phyloP scores from a whole-genome alignment of 345 rosid species.

The Murraya paniculata region DNA sequence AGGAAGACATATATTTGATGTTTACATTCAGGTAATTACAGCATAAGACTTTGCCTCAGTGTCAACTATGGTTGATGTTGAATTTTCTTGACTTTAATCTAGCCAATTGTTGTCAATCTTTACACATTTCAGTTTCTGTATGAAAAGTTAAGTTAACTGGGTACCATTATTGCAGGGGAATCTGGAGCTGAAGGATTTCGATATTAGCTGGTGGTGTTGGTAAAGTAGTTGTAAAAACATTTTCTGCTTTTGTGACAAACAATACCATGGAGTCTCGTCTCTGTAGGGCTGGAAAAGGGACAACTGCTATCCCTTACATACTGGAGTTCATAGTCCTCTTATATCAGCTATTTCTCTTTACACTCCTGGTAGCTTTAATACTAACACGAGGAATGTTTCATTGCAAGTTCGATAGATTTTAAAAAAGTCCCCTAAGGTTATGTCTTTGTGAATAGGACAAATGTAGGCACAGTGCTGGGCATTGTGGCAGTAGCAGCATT shows the following conservation, averaged over 20 bases:
- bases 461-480: constrained; percentile 10
- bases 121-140: too few relatives aligned
- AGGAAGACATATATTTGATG: constrained; percentile 63
- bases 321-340: constrained; percentile 51
- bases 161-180: constrained; percentile 32
- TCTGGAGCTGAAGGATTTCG: constrained; percentile 34
- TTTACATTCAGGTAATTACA: constrained; percentile 57
- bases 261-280: constrained; percentile 35
- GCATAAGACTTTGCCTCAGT: too few relatives aligned
- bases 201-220: constrained; percentile 28
- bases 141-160: background rate
- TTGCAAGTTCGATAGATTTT: too few relatives aligned
- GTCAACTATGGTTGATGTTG: too few relatives aligned
- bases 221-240: constrained; percentile 2
- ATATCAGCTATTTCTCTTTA: constrained; percentile 48
- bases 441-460: too few relatives aligned
- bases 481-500: constrained; percentile 27
- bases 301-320: constrained; percentile 38
- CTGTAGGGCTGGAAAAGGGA: constrained; percentile 56
- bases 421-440: too few relatives aligned
- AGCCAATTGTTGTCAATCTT: too few relatives aligned
- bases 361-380: constrained; percentile 16
- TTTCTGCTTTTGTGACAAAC: constrained; percentile 1
- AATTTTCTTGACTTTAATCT: too few relatives aligned
- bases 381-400: too few relatives aligned